Percentiles rank a stretch among this genome's conserved stretches.
Evolutionary conservation across 192 early-diverging fungal genomes (phyloP).

Genomic region (Coemansia sp.): DNA sequence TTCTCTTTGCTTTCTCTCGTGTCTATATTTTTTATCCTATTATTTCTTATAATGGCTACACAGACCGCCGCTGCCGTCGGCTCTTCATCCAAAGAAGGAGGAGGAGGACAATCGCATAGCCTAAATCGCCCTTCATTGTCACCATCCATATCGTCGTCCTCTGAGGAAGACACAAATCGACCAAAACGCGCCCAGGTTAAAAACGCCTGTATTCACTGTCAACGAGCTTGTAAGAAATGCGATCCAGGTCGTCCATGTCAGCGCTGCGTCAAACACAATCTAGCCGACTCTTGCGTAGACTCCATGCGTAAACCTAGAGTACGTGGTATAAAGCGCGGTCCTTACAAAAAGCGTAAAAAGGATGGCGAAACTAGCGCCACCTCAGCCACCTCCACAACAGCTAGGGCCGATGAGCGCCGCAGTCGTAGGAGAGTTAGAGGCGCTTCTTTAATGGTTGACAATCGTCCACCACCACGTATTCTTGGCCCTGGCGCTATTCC

Average conservation of each 20-base stretch:
- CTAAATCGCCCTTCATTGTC: background rate
- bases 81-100: background rate
- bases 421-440: background rate
- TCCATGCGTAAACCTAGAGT: constrained; percentile 81
- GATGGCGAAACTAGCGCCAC: background rate
- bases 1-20: background rate
- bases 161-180: constrained; percentile 7
- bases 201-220: constrained; percentile 89
- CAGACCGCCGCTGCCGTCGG: background rate
- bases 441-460: background rate
- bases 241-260: constrained; percentile 82
- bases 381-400: background rate
- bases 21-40: background rate
- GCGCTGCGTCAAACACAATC: constrained; percentile 76
- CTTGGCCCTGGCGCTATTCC: constrained; percentile 50
- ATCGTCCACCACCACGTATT: constrained; percentile 13
- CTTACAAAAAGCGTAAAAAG: constrained; percentile 67
- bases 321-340: constrained; percentile 83
- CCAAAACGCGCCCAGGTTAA: constrained; percentile 82
- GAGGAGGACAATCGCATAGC: constrained; percentile 7
- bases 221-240: constrained; percentile 92
- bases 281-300: constrained; percentile 72
- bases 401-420: background rate
- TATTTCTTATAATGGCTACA: background rate
- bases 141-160: constrained; percentile 6